phyloP scores from a whole-genome alignment of 371 early-diverging fungal genomes.

The Mortierella sp. region DNA sequence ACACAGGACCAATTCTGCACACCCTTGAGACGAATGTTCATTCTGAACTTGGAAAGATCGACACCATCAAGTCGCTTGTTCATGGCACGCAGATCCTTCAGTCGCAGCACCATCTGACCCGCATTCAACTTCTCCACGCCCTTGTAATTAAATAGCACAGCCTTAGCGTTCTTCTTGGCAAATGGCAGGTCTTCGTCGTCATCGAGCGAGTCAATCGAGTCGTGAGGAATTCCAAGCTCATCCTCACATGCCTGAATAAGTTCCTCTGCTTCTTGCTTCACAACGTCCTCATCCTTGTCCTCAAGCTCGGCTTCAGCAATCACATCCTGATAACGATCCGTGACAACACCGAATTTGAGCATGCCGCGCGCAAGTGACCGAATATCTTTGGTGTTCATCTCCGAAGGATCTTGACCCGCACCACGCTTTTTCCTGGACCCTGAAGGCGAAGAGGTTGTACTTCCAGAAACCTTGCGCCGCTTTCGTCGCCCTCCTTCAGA shows the following conservation, averaged over 20 bases:
- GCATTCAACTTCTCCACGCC: constrained; percentile 89
- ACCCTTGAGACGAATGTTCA: constrained; percentile 74
- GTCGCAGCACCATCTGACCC: constrained; percentile 73
- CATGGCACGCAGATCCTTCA: constrained; percentile 62
- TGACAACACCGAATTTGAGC: constrained; percentile 85
- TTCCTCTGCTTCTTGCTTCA: constrained; percentile 67
- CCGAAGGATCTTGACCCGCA: constrained; percentile 47
- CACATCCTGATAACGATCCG: constrained; percentile 79
- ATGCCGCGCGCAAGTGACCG: constrained; percentile 83
- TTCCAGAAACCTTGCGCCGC: constrained; percentile 38
- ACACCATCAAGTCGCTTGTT: constrained; percentile 57
- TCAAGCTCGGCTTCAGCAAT: constrained; percentile 82
- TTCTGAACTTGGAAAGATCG: constrained; percentile 48
- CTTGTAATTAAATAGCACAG: constrained; percentile 80
- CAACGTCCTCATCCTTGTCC: constrained; percentile 70
- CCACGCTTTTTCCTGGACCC: constrained; percentile 53
- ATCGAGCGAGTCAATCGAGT: constrained; percentile 51
- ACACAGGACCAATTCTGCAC: constrained; percentile 86
- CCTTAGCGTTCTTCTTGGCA: constrained; percentile 76
- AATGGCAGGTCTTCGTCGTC: constrained; percentile 53
- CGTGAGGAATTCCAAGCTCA: constrained; percentile 66
- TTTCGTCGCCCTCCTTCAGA: constrained; percentile 53
- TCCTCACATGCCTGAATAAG: constrained; percentile 78
- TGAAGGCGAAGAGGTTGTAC: constrained; percentile 21
- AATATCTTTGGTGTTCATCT: constrained; percentile 81